Evolutionary conservation across 805 yeast genomes (phyloP), one percentile per base, ranked within the genome.

Genomic region (Wickerhamiella sergipiensis): DNA sequence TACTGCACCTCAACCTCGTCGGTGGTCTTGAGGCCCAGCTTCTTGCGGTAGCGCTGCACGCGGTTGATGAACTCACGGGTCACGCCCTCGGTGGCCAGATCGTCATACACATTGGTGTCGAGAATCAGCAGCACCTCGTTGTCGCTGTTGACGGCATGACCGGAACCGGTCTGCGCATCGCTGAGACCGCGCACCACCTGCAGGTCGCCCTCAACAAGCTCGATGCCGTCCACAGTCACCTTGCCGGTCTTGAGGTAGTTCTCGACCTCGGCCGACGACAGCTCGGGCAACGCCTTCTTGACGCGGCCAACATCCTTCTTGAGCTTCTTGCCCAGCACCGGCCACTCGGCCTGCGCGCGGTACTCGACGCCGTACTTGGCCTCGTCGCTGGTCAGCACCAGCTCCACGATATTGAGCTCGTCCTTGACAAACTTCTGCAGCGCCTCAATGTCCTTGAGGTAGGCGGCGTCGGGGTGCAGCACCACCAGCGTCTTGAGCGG

Each of bases 301-400:
- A 92, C 98, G 67, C 79, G 82, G 72, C 85, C 87, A 55, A 85
- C 94, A 61, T 89, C 97, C 66, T 82, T 81, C 80, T 88, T 90
- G 69, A 92, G 78, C 71, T 92, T 92, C 77, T 90, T 92, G 72
- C 99, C 99, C 59, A 92, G 77, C 19, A 88, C 86, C 52, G 97
- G 95, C 98, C 99, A 92, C 73, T 92, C 99, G 47, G 98, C 98
- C 67, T 85, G 94, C 43, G 90, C 97, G 57, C 77, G 79, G 74
- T 89, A 90, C 66, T 83, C 85, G 55, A 92, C 97, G 61, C 89
- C 92, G 65, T 89, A 90, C 64, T 83, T 81, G 60, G 75, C 81
- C 72, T 92, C 99, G 64, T 92, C 96, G 22, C 85, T 75, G 19
- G 97, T 88, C 61, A 92, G 82, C 61, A 86, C 72, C 50, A 92